Evolutionary conservation across 1,284 basidiomycete genomes (phyloP).

Genomic region (Cutaneotrichosporon dermatis): DNA sequence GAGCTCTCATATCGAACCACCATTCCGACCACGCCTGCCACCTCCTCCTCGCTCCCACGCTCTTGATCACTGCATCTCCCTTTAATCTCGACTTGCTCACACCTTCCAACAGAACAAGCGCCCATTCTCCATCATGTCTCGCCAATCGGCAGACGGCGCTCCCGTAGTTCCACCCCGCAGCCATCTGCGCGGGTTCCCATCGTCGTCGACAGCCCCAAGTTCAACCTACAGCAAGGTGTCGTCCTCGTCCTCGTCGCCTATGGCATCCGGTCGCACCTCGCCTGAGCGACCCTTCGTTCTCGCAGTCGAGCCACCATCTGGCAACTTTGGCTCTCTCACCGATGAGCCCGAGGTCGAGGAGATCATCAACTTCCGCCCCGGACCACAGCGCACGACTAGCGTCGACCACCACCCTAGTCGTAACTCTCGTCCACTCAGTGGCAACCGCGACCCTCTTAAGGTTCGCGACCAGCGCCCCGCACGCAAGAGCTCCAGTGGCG

Average conservation of each 20-base stretch:
- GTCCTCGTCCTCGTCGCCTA: slow-evolving; percentile 1
- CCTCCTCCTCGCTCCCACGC: too few relatives aligned
- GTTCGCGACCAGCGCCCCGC: slow-evolving; percentile 15
- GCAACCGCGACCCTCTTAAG: slow-evolving; percentile 16
- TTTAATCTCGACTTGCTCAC: not conserved
- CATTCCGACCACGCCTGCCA: too few relatives aligned
- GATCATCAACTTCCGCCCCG: slow-evolving; percentile 1
- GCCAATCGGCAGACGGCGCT: not conserved
- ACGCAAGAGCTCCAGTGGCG: slow-evolving; percentile 16
- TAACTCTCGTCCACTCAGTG: not conserved
- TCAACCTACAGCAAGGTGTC: not conserved
- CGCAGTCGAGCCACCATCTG: slow-evolving; percentile 11
- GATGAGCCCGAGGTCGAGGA: not conserved
- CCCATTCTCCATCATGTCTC: not conserved
- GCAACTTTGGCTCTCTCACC: not conserved
- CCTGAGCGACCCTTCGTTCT: slow-evolving; percentile 10
- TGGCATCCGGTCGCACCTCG: not conserved
- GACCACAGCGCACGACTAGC: not conserved
- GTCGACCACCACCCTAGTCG: not conserved
- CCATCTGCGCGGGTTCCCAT: slow-evolving; percentile 9
- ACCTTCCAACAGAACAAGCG: not conserved
- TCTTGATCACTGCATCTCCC: too few relatives aligned
- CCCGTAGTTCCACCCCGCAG: slow-evolving; percentile 16
- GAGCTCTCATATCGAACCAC: too few relatives aligned
- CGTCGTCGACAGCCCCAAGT: not conserved